A percentile compares a stretch with the other conserved stretches of the same genome.
Evolutionary conservation across 768 basidiomycete species (phyloP).

Genomic region (Ephemerocybe angulata): DNA sequence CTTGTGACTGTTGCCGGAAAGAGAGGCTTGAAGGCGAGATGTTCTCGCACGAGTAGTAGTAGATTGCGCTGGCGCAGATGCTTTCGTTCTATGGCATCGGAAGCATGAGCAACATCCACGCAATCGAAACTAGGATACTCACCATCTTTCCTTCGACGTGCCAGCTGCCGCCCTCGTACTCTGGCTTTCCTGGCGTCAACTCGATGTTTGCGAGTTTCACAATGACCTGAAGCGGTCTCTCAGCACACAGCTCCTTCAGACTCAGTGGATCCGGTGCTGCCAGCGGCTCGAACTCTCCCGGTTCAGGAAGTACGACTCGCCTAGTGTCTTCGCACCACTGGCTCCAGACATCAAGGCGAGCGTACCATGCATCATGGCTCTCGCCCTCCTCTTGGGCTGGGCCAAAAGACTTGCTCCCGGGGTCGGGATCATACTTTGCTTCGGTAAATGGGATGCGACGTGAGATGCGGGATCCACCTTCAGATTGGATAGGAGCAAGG

Average conservation of each 20-base stretch:
- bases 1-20: constrained; percentile 13
- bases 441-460: not conserved
- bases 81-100: constrained; percentile 23
- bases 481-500: constrained; percentile 15
- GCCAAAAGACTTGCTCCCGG: not conserved
- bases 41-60: constrained; percentile 29
- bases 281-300: not conserved
- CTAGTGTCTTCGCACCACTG: not conserved
- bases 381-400: not conserved
- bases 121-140: not conserved
- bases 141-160: constrained; percentile 20
- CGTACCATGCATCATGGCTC: not conserved
- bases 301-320: not conserved
- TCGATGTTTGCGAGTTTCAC: constrained; percentile 21
- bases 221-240: constrained; percentile 15
- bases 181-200: constrained; percentile 16
- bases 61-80: constrained; percentile 24
- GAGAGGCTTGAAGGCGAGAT: constrained; percentile 22
- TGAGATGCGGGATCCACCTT: not conserved
- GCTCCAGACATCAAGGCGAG: not conserved
- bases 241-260: constrained; percentile 13
- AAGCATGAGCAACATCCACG: constrained; percentile 11
- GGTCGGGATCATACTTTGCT: not conserved
- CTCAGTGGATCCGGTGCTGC: not conserved
- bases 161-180: constrained; percentile 16